Conservation (phyloP, 192 early-diverging fungal species). For the Dissophora ornata region DNA sequence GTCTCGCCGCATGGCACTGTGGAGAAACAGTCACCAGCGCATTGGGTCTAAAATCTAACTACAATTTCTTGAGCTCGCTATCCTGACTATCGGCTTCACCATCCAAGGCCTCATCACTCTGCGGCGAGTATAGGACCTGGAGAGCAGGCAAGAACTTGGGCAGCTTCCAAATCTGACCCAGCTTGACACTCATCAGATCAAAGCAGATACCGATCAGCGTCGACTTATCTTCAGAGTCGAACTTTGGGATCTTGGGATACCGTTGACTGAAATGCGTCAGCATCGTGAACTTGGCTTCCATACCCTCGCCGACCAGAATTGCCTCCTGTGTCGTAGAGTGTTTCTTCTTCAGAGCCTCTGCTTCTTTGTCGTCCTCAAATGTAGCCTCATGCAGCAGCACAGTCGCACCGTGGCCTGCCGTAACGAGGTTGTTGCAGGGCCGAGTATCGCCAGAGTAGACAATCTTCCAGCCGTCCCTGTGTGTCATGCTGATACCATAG, state of each 20-base stretch:
- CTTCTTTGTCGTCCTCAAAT: constrained; percentile 74
- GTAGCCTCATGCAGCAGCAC: constrained; percentile 95
- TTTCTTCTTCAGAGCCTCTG: constrained; percentile 81
- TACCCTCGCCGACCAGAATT: constrained; percentile 82
- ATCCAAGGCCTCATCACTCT: constrained; percentile 56
- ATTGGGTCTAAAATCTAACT: no score
- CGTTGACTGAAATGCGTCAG: constrained; percentile 98
- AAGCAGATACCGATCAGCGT: constrained; percentile 75
- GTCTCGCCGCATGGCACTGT: no score
- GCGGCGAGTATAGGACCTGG: constrained; percentile 61
- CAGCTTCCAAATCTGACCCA: constrained; percentile 62
- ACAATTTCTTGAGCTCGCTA: constrained; percentile 9
- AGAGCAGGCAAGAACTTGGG: constrained; percentile 66
- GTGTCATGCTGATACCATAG: constrained; percentile 80
- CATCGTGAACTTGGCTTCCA: constrained; percentile 85
- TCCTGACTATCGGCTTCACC: constrained; percentile 45
- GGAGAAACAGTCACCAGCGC: no score
- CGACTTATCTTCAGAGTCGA: constrained; percentile 54
- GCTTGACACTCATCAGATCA: constrained; percentile 77
- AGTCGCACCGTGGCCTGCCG: constrained; percentile 74
- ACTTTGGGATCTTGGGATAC: constrained; percentile 85
- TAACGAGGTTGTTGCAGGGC: constrained; percentile 79
- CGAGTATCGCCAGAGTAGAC: constrained; percentile 96
- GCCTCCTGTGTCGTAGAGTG: constrained; percentile 93
- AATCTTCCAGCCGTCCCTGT: constrained; percentile 78